A percentile compares a stretch with the other conserved stretches of the same genome.
phyloP scores from a whole-genome alignment of 257 asterid genomes.

The Penstemon davidsonii region DNA sequence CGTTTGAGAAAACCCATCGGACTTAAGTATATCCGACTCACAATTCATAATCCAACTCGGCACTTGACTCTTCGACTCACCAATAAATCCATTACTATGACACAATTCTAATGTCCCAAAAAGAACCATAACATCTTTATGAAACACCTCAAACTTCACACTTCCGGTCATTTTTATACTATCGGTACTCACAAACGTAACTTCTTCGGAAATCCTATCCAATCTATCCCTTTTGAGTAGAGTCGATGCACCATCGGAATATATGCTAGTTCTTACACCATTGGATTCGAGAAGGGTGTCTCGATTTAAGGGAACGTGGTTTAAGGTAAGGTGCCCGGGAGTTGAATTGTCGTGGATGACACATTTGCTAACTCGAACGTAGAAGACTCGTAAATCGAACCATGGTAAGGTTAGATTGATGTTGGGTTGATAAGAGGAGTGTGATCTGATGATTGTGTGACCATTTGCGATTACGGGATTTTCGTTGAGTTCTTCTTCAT shows the following conservation, averaged over 20 bases:
- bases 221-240: conserved; percentile 58
- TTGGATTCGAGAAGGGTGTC: conserved; percentile 71
- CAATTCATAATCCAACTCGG: conserved; percentile 57
- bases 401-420: conserved; percentile 47
- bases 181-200: conserved; percentile 67
- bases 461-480: conserved; percentile 45
- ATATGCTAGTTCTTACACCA: conserved; percentile 55
- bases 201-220: conserved; percentile 60
- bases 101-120: conserved; percentile 53
- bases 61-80: conserved; percentile 42
- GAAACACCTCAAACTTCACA: conserved; percentile 61
- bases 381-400: conserved; percentile 73
- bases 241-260: conserved; percentile 59
- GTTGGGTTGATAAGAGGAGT: conserved; percentile 31
- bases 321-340: conserved; percentile 54
- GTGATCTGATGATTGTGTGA: conserved; percentile 26
- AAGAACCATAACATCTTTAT: conserved; percentile 42
- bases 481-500: conserved; percentile 28
- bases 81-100: conserved; percentile 32
- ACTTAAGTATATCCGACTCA: conserved; percentile 38
- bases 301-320: conserved; percentile 59
- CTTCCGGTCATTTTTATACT: conserved; percentile 58
- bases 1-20: conserved; percentile 36
- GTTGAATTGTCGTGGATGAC: conserved; percentile 51
- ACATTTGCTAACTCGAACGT: conserved; percentile 64